Conservation (phyloP, 2,329 filamentous ascomycete genomes). For the Verticillium tricorpus region DNA sequence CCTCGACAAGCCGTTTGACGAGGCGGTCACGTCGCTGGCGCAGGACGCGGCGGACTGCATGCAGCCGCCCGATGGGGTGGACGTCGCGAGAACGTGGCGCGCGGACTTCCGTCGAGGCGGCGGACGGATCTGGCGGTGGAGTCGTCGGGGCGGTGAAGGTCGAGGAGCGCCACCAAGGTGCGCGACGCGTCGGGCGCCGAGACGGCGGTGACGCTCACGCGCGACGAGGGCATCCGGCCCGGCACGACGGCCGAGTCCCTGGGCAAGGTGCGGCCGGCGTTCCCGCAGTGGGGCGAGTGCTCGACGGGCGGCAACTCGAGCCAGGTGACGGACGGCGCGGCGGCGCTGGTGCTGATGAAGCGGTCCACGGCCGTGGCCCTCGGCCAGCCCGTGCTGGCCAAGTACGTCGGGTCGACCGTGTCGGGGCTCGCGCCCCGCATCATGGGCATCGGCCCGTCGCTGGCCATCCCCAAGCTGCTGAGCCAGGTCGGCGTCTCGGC, state of each 20-base stretch:
- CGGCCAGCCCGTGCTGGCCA: slow-evolving; percentile 86
- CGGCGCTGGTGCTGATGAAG: slow-evolving; percentile 89
- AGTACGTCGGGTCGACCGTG: slow-evolving; percentile 88
- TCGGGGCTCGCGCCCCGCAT: slow-evolving; percentile 87
- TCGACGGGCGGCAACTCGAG: slow-evolving; percentile 92
- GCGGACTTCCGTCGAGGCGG: too few relatives aligned
- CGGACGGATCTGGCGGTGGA: too few relatives aligned
- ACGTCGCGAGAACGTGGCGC: slow-evolving; percentile 93
- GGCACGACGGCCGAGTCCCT: slow-evolving; percentile 84
- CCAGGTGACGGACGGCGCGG: slow-evolving; percentile 92
- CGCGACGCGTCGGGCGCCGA: slow-evolving; percentile 79
- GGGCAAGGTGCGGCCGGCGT: slow-evolving; percentile 81
- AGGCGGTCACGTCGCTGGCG: slow-evolving; percentile 63
- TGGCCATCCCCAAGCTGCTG: slow-evolving; percentile 79
- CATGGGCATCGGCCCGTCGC: slow-evolving; percentile 87
- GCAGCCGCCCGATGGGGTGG: slow-evolving; percentile 96
- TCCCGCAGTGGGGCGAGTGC: slow-evolving; percentile 80
- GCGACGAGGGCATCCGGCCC: slow-evolving; percentile 85
- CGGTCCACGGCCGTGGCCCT: slow-evolving; percentile 82
- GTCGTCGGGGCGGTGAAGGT: too few relatives aligned
- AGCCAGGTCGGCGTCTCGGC: slow-evolving; percentile 71
- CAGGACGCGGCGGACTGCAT: slow-evolving; percentile 82
- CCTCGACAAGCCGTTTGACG: slow-evolving; percentile 69
- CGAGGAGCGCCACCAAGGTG: slow-evolving; percentile 68
- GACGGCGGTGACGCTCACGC: slow-evolving; percentile 72